These are phyloP conservation scores for Apophysomyces trapeziformis DNA, from an alignment of 371 early-diverging fungal species.

Conservation along the genomic window DNA sequence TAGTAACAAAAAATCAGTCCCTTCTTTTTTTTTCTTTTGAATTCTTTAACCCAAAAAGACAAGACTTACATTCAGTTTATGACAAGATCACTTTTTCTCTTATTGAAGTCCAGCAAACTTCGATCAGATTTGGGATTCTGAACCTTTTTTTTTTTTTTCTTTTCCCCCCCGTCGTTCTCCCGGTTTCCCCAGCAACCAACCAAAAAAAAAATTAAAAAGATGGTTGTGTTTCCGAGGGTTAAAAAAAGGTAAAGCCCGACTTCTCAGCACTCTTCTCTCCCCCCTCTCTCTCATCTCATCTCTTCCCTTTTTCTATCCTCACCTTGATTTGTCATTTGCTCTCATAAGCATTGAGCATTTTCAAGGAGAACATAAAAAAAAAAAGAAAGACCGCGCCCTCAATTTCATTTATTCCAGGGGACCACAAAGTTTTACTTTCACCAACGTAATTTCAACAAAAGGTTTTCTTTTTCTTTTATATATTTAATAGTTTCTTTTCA, in stretches of 20 bases:
- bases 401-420: slow-evolving; percentile 10
- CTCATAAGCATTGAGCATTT: slow-evolving; percentile 6
- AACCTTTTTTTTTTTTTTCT: no score
- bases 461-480: background rate
- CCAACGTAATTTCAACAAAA: no score
- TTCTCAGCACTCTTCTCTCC: background rate
- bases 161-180: no score
- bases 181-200: background rate
- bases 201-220: background rate
- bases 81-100: background rate
- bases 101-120: background rate
- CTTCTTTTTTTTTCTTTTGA: no score
- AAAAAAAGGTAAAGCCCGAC: background rate
- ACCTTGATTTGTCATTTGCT: slow-evolving; percentile 11
- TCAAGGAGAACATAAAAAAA: slow-evolving; percentile 3
- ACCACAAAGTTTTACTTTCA: background rate
- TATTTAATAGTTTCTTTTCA: background rate
- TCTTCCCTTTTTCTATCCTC: background rate
- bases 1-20: background rate
- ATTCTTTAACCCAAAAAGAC: background rate
- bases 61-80: background rate
- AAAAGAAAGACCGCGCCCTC: slow-evolving; percentile 3
- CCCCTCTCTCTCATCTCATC: background rate
- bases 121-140: background rate
- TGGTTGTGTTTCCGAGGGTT: slow-evolving; percentile 7